A percentile compares a stretch with the other conserved stretches of the same genome.
Conservation (phyloP, 805 yeast genomes). For the Yamadazyma scolyti region DNA sequence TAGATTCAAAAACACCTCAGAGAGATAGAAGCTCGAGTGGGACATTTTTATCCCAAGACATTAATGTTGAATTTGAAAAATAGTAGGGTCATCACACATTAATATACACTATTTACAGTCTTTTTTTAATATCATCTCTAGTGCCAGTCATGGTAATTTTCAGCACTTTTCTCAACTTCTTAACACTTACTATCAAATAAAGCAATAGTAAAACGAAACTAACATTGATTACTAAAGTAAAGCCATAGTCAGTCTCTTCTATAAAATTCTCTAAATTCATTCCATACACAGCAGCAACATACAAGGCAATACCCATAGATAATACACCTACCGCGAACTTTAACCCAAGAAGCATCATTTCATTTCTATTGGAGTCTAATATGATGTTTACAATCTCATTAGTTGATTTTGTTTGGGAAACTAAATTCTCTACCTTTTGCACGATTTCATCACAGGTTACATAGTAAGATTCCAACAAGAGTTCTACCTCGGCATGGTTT, state of each 20-base stretch:
- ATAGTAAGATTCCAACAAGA: constrained; percentile 86
- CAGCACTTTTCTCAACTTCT: constrained; percentile 60
- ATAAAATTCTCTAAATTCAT: constrained; percentile 93
- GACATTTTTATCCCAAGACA: constrained; percentile 18
- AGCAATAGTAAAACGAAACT: constrained; percentile 41
- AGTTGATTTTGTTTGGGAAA: constrained; percentile 83
- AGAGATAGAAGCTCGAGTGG: constrained; percentile 15
- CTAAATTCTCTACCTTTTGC: constrained; percentile 75
- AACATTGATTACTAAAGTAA: constrained; percentile 40
- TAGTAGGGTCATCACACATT: neutral
- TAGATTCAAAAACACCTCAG: constrained; percentile 1
- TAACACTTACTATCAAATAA: constrained; percentile 53
- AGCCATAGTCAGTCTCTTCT: constrained; percentile 77
- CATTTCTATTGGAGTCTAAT: constrained; percentile 89
- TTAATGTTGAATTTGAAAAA: constrained; percentile 27
- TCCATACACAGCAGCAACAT: constrained; percentile 85
- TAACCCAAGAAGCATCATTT: constrained; percentile 82
- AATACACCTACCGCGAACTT: constrained; percentile 79
- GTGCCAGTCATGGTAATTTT: constrained; percentile 62
- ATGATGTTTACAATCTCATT: constrained; percentile 94
- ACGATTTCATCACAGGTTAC: constrained; percentile 92
- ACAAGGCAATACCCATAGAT: constrained; percentile 76
- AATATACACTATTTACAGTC: neutral
- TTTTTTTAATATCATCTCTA: no score
- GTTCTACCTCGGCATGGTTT: constrained; percentile 85